Conservation (phyloP, 2,329 filamentous ascomycete species). For the Neofusicoccum kwambonambiense region DNA sequence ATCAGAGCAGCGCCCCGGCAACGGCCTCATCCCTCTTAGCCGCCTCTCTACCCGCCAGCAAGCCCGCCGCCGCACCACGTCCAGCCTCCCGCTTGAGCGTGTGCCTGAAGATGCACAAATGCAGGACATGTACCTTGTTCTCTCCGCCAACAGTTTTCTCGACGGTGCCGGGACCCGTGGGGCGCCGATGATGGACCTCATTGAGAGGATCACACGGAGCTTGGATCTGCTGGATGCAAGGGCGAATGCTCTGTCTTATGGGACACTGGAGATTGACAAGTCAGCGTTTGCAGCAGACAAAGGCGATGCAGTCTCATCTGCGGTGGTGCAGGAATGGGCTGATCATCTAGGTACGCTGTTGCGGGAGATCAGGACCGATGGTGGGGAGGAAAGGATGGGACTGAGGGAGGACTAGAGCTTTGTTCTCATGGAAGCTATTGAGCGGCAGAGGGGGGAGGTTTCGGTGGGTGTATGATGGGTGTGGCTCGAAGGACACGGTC, state of each 20-base stretch:
- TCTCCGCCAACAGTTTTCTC: background rate
- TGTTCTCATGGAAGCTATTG: background rate
- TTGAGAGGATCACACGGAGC: background rate
- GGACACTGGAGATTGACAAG: too few relatives aligned
- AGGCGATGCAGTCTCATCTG: background rate
- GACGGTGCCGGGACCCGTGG: background rate
- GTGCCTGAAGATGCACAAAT: conserved; percentile 29
- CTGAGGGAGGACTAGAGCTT: background rate
- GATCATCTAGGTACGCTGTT: background rate
- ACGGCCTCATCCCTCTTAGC: background rate
- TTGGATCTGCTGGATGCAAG: background rate
- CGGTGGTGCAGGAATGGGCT: background rate
- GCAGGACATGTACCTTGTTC: conserved; percentile 24
- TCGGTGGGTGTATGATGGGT: background rate
- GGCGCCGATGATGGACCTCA: background rate
- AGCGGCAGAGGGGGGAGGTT: background rate
- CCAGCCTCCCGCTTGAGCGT: conserved; percentile 39
- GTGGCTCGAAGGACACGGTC: background rate
- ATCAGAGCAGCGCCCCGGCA: background rate
- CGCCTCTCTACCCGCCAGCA: conserved; percentile 22
- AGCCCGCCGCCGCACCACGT: conserved; percentile 29
- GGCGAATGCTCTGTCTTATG: background rate
- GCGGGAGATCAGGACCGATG: background rate
- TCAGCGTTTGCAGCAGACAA: background rate
- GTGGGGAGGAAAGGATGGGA: background rate